A percentile compares a stretch with the other conserved stretches of the same genome.
Evolutionary conservation across 192 early-diverging fungal genomes (phyloP).

Genomic region (Geranomyces michiganensis): DNA sequence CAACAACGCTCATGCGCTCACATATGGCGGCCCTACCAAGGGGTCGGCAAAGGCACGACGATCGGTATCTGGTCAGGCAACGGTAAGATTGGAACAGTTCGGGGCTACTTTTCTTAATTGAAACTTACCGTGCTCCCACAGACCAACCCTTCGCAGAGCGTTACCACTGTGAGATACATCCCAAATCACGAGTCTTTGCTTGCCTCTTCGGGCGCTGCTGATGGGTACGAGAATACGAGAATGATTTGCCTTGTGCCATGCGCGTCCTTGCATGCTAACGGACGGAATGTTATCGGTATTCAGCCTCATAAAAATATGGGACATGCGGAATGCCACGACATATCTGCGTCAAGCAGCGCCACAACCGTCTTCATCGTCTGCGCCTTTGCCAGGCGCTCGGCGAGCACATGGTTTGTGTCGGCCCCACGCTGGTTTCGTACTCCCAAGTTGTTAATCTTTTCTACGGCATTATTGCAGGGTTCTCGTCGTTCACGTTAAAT

Average conservation of each 20-base stretch:
- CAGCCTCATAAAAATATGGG: slow-evolving; percentile 81
- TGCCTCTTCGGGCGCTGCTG: slow-evolving; percentile 63
- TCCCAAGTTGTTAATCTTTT: not conserved
- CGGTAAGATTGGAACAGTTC: no score
- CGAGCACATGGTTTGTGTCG: not conserved
- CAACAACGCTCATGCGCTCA: slow-evolving; percentile 48
- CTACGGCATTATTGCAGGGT: slow-evolving; percentile 38
- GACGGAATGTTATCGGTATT: slow-evolving; percentile 5
- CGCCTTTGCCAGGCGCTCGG: slow-evolving; percentile 23
- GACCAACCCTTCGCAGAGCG: slow-evolving; percentile 41
- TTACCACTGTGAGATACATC: slow-evolving; percentile 61
- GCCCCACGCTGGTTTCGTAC: no score
- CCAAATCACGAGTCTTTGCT: slow-evolving; percentile 49
- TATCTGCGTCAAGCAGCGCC: slow-evolving; percentile 48
- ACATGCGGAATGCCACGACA: slow-evolving; percentile 61
- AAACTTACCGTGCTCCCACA: not conserved
- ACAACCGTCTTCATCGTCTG: slow-evolving; percentile 37
- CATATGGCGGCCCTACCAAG: not conserved
- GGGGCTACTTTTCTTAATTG: no score
- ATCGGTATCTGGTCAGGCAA: not conserved
- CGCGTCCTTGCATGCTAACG: slow-evolving; percentile 3
- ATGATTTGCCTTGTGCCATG: not conserved
- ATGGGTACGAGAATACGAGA: slow-evolving; percentile 59
- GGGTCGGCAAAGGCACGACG: not conserved
- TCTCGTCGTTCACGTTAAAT: slow-evolving; percentile 68